Base-by-base conservation (phyloP, 176 grass and related monocot genomes). In the Pontederia crassipes region DNA sequence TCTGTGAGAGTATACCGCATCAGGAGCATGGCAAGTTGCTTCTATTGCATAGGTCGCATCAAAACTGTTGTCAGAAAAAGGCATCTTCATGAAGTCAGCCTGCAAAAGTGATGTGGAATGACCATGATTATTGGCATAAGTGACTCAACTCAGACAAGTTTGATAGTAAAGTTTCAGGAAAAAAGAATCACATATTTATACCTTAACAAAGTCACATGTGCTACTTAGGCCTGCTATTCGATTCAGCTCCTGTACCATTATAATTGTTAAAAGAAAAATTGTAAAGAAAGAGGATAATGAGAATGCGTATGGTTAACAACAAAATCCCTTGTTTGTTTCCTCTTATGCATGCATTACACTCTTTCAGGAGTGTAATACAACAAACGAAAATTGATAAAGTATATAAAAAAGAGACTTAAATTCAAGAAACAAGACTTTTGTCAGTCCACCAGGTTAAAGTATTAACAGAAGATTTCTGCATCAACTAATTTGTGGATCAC, bases 201-300 rank as follows among this genome's bases (percentile, higher is more conserved):
- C 88, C 93, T 98, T 89, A 17, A 98, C 93, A 72, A 86, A 92
- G 64, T 89, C 52, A n/a, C 93, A 98, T 59, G 82, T 83, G 63
- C 55, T 63, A 72, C 71, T 61, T 71, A 98, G 55, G 63, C 94
- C 94, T 58, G 78, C 84, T 52, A 78, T 61, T 29, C 53, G 77
- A 74, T 86, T 98, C 29, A 98, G 72, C 77, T 78, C 84, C 94
- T 98, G 79, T 15, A 54, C 54, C 54, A 80, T 20, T 5, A 64
- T 63, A 59, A 28, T 58, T n/a, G 45, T 59, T 28, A 17, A 46
- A 8, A 60, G 40, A 28, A 45, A 13, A 4, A 12, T 32, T 12
- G 3, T 61, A 14, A 60, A 29, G 45, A 28, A 57, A 14, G 29
- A 26, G 14, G 13, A 8, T 11, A 48, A 51, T 28, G 17, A 45